phyloP scores from a whole-genome alignment of 2,329 filamentous ascomycete species.

The Exophiala mesophila region DNA sequence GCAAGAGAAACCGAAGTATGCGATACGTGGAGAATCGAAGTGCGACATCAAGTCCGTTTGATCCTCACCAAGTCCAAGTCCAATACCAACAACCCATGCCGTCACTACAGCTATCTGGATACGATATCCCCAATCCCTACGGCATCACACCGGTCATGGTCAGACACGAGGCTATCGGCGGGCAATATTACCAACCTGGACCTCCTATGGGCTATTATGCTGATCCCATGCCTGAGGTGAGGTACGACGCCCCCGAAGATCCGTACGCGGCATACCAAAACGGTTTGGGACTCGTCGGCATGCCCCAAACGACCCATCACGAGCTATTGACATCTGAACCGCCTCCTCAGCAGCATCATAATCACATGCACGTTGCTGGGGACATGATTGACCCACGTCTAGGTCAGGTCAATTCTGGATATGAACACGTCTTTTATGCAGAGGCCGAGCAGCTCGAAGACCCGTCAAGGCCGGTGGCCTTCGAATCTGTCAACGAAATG shows the following conservation, averaged over 20 bases:
- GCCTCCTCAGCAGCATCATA: slow-evolving; percentile 23
- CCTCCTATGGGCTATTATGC: slow-evolving; percentile 11
- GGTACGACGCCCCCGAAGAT: slow-evolving; percentile 31
- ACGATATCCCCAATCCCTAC: slow-evolving; percentile 26
- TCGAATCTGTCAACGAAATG: slow-evolving; percentile 19
- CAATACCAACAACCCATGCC: slow-evolving; percentile 13
- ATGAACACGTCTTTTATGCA: slow-evolving; percentile 26
- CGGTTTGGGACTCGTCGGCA: slow-evolving; percentile 35
- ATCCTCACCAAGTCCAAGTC: slow-evolving; percentile 16
- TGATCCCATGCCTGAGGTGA: slow-evolving; percentile 24
- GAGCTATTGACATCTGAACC: slow-evolving; percentile 37
- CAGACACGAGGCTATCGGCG: slow-evolving; percentile 14
- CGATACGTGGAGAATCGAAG: slow-evolving; percentile 23
- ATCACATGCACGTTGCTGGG: slow-evolving; percentile 27
- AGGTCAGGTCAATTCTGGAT: slow-evolving; percentile 27
- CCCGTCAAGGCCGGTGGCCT: slow-evolving; percentile 19
- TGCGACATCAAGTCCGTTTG: slow-evolving; percentile 23
- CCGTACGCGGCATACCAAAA: slow-evolving; percentile 15
- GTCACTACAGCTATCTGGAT: slow-evolving; percentile 19
- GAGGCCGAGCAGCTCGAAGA: slow-evolving; percentile 27
- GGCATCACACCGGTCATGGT: slow-evolving; percentile 23
- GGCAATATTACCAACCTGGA: slow-evolving; percentile 18
- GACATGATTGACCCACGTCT: slow-evolving; percentile 42
- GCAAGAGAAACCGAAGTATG: slow-evolving; percentile 23
- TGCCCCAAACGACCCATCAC: slow-evolving; percentile 40